Evolutionary conservation across 2,329 filamentous ascomycete species (phyloP), one percentile per base, ranked within the genome.

Genomic region (Aspergillus ochraceoroseus): DNA sequence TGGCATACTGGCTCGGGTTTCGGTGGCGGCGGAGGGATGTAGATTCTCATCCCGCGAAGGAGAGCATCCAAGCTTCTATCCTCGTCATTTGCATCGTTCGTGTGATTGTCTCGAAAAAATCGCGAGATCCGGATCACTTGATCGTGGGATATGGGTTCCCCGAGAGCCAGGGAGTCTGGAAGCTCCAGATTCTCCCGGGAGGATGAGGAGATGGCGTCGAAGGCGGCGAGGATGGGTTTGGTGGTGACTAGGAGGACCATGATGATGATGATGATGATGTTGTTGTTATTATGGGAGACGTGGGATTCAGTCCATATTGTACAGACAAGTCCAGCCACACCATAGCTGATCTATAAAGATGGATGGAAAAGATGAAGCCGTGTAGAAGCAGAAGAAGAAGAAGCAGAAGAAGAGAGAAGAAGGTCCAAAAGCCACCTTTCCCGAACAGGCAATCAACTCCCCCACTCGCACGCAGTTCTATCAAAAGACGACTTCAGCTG

Each of bases 1-100:
- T 12, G 7, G 69, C 78, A 47, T 70, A 90, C 86, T 8, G 83
- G 84, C 58, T 88, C 82, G 2, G 80, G 76, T 59, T 88, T 94
- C 3, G 83, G 80, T 4, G 82, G 77, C 9, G 85, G 83, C n/a
- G 88, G 87, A n/a, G 86, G 77, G 7, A 80, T 65, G 63, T 94
- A 94, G 48, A 94, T 69, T 38, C 61, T 73, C 17, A 87, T 79
- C 31, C 87, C 85, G 41, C 71, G 76, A 7, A 96, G 73, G 20
- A 96, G 75, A 22, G 68, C 58, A 51, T 90, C 83, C 8, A 96
- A 73, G 11, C 73, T 77, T 43, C 67, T 48, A 9, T 41, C 22
- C 5, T 34, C 39, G 3, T 12, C 28, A 12, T 18, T 36, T 6
- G 6, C 32, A 7, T 25, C 22, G 1, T 46, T 38, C 25, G 45